Evolutionary conservation across 306 rosid genomes (phyloP), one percentile per base, ranked within the genome.

Genomic region (Mimosa pudica): DNA sequence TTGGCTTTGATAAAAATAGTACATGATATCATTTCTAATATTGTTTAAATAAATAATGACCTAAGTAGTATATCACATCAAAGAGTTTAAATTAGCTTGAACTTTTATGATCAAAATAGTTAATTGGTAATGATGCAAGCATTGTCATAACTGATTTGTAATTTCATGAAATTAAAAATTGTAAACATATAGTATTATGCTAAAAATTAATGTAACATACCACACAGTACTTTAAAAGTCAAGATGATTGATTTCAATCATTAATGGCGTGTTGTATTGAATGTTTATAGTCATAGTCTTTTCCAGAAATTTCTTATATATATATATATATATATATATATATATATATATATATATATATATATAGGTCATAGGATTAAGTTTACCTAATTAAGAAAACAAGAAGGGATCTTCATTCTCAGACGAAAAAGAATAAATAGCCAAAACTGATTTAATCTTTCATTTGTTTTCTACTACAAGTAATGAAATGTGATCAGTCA

Each of bases 381-480:
- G 64, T 51, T 35, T 55, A 71, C 75, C 75, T 71, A 47, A 71
- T 68, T 44, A 42, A 44, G 61, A 32, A 49, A 32, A 11, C 7
- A 62, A 71, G 7, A n/a, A 71, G 42, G 45, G 75, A 8, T 13
- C 30, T 47, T 0, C 16, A 38, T 3, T 6, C 42, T 0, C 8
- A 13, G 18, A 64, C 13, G 20, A 64, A 64, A 35, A 44, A 63
- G 70, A 64, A 64, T 13, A 35, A 64, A 64, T 38, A 64, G 70
- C 46, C 9, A 64, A 35, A 64, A 64, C 6, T 32, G 16, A 11
- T 62, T 11, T 8, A 30, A 62, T 11, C 30, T 9, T 57, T 51
- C 4, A 51, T 51, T 11, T 30, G 61, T 18, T 62, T 32, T 62
- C 68, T 62, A 30, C 41, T 5, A 32, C 42, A 4, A 20, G 14